Evolutionary conservation across 805 yeast genomes (phyloP), one percentile per base, ranked within the genome.

Genomic region (Ogataea saltuana): DNA sequence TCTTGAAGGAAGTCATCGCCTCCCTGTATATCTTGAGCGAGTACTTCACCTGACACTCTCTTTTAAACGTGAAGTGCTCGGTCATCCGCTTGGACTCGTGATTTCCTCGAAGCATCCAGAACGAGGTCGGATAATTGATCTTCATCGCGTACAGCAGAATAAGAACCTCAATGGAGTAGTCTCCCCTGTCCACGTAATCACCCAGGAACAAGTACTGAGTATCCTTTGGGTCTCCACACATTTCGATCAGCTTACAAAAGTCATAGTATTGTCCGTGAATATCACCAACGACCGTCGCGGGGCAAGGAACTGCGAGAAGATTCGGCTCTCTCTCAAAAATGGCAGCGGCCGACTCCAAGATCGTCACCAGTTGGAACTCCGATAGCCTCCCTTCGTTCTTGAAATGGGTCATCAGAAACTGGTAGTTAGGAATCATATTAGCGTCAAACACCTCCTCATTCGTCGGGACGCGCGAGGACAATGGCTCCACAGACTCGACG

Each of bases 251-350:
- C 64, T 89, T 89, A 77, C 90, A 73, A 53, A 93, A 71, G 65
- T 93, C 99, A 61, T 77, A 89, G 65, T 78, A 91, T 63, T 93
- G 98, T n/a, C 99, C 99, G 64, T 91, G 98, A 12, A 91, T 79
- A 64, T 91, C 98, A 40, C 99, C 99, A 65, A 96, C 89, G 3
- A 93, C 90, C 1, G 96, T 88, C 2, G 90, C 85, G 1, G 98
- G 99, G 2, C 97, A 95, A 1, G 88, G 87, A 2, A 93, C 84
- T 18, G 73, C 72, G 35, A 91, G 68, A 57, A 93, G 61, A 56
- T 85, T 91, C 2, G 96, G 91, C 58, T 91, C 98, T 28, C 67
- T 62, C 17, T 73, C 62, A 44, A 93, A 71, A 6, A 83, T 63
- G 15, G 71, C 72, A 0, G 88, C 78, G 9, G 93, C 95, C 54